Conservation (phyloP, 177 flowering plant genomes). For the Telopea speciosissima region DNA sequence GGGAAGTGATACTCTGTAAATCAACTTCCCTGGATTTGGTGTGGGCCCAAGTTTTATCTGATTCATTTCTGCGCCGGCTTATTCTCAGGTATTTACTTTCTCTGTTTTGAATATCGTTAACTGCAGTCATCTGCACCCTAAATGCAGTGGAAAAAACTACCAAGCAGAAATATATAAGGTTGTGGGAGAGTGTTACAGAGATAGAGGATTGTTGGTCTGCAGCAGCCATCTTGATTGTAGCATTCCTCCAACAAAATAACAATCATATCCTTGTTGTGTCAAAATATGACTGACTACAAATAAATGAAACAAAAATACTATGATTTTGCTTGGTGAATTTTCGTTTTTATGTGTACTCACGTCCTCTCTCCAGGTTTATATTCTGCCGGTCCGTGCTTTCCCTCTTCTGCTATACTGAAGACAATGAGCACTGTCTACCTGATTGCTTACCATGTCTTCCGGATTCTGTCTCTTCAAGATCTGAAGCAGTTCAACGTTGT, state of each 20-base stretch:
- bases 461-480: conserved; percentile 42
- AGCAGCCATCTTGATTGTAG: neutral
- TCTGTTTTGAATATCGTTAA: neutral
- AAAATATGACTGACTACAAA: no score
- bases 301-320: neutral
- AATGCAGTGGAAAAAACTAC: neutral
- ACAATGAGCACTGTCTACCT: conserved; percentile 51
- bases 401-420: conserved; percentile 39
- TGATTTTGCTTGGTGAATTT: neutral
- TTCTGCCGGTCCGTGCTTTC: conserved; percentile 72
- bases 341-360: neutral
- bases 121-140: no score
- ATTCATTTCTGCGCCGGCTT: conserved; percentile 80
- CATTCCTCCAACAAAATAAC: neutral
- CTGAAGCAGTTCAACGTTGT: conserved; percentile 42
- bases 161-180: no score
- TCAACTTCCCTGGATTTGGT: conserved; percentile 59
- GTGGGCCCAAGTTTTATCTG: conserved; percentile 89
- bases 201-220: neutral
- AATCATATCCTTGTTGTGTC: no score
- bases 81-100: conserved; percentile 58
- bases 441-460: conserved; percentile 80
- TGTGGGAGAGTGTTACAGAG: no score
- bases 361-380: conserved; percentile 56
- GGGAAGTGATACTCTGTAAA: conserved; percentile 82